These are phyloP conservation scores for Hypoxylon fuscum DNA, from an alignment of 495 filamentous ascomycete species.

Conservation along the genomic window DNA sequence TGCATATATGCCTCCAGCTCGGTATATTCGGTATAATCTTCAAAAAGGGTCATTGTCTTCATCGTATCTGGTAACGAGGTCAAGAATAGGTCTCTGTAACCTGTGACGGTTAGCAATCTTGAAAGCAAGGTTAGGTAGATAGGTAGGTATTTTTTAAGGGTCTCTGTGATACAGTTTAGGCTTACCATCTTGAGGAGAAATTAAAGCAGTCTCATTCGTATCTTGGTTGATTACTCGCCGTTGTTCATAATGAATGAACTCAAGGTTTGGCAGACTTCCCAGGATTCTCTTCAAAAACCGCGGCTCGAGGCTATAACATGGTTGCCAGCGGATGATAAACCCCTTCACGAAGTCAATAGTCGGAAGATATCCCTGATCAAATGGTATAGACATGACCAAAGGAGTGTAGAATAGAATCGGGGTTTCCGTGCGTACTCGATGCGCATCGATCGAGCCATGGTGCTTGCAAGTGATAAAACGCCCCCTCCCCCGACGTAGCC, in stretches of 20 bases:
- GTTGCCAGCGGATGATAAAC: slow-evolving; percentile 39
- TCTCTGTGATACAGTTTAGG: too few species aligned
- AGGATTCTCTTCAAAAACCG: slow-evolving; percentile 30
- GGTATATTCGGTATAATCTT: slow-evolving; percentile 33
- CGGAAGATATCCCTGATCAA: slow-evolving; percentile 32
- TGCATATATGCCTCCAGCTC: too few species aligned
- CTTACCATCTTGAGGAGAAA: slow-evolving; percentile 34
- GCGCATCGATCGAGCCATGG: too few species aligned
- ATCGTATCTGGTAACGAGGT: slow-evolving; percentile 10
- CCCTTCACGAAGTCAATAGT: slow-evolving; percentile 33
- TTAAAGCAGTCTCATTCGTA: too few species aligned
- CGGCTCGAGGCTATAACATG: slow-evolving; percentile 23
- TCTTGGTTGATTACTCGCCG: too few species aligned
- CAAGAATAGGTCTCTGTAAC: neutral
- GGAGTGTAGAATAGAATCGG: too few species aligned
- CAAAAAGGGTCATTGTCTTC: slow-evolving; percentile 26
- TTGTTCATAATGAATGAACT: slow-evolving; percentile 33
- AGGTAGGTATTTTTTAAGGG: too few species aligned
- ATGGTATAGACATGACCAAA: too few species aligned
- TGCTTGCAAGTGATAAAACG: too few species aligned
- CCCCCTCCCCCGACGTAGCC: slow-evolving; percentile 20
- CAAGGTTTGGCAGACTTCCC: slow-evolving; percentile 34
- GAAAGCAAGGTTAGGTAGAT: too few species aligned
- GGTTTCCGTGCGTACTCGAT: slow-evolving; percentile 20
- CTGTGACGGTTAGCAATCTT: slow-evolving; percentile 13